Evolutionary conservation across 345 rosid genomes (phyloP), one percentile per base, ranked within the genome.

Genomic region (Schrenkiella parvula): DNA sequence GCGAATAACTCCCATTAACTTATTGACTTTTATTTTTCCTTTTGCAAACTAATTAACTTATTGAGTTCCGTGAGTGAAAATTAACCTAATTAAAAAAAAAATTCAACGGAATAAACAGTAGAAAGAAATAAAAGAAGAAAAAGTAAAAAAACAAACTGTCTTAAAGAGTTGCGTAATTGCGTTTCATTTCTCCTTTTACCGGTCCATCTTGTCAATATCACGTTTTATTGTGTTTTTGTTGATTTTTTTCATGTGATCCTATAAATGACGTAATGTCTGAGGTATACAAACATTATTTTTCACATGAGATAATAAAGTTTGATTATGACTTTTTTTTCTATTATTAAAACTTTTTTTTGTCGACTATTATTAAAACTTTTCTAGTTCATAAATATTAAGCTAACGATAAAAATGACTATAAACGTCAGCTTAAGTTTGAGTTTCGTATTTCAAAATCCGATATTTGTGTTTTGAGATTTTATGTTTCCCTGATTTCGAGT

Each of bases 141-240:
- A 66, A 31, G 48, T 34, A 14, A 66, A 54, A 68, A 48, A 15
- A 8, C 6, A 43, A 55, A 54, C 10, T 15, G 56, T 50, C 39
- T 41, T 8, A 15, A 22, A 28, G 68, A 10, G 63, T 74, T 67
- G 78, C 73, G 73, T 68, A 51, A 52, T 42, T 53, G 42, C 57
- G 60, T 68, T 51, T 3, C 39, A 22, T 68, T 75, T 19, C 3
- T 53, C 39, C 56, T 10, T 56, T 35, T 65, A 56, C 18, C 14
- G 34, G 66, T 66, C 72, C 44, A 26, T 47, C 48, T 57, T 58
- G 46, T 74, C 78, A 74, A 50, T 72, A 47, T 47, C 72, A 39
- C 51, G 42, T 50, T 56, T 64, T 31, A 37, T 14, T 64, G 58
- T 65, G 22, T 46, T 1, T 65, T 57, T 66, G 52, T 72, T 64